Evolutionary conservation across 148 eudicot genomes (phyloP).

Genomic region (Chenopodium album): DNA sequence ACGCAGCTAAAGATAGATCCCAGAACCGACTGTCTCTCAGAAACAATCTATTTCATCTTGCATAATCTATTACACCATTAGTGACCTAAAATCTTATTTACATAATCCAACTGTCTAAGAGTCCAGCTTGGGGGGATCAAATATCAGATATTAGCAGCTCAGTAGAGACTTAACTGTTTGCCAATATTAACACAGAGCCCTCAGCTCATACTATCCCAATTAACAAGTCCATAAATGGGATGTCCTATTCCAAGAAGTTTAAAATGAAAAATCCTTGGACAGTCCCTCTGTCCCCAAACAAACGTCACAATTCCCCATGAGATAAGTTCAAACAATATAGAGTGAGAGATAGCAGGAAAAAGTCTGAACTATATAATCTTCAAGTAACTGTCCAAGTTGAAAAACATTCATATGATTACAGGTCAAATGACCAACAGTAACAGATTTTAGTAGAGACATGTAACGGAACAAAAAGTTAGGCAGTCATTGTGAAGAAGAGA

Average conservation of each 20-base stretch:
- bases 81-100: neutral
- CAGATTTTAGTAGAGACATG: neutral
- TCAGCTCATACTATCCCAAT: neutral
- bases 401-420: neutral
- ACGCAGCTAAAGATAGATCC: neutral
- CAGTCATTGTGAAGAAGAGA: neutral
- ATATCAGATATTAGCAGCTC: neutral
- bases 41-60: neutral
- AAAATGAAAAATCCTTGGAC: neutral
- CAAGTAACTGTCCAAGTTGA: neutral
- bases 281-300: neutral
- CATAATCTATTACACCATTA: neutral
- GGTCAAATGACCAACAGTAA: neutral
- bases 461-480: neutral
- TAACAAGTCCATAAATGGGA: neutral
- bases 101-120: conserved; percentile 7
- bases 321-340: neutral
- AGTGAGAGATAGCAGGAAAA: neutral
- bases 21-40: neutral
- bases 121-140: neutral
- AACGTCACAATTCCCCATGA: neutral
- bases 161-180: neutral
- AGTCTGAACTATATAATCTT: neutral
- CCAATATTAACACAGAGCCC: neutral
- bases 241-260: neutral